Conservation (phyloP, 78 protist genomes). For the Polysphondylium violaceum region DNA sequence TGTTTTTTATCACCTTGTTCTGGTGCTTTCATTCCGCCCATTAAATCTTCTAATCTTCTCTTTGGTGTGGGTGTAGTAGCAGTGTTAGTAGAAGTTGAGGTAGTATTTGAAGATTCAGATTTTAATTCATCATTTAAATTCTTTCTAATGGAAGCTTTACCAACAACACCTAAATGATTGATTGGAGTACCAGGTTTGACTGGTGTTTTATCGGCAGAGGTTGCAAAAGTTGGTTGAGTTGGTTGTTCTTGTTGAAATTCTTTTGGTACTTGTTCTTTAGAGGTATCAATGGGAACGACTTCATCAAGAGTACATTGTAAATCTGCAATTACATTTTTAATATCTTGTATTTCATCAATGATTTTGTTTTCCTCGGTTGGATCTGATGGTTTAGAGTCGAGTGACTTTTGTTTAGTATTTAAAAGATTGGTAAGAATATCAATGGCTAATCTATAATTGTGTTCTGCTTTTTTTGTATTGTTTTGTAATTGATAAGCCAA, state of each 20-base stretch:
- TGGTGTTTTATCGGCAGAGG: slow-evolving; percentile 8
- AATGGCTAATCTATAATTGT: slow-evolving; percentile 13
- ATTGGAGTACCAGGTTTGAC: slow-evolving; percentile 3
- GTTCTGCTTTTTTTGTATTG: slow-evolving; percentile 30
- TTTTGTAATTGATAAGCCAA: slow-evolving; percentile 37
- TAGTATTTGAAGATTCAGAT: neutral
- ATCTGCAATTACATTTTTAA: slow-evolving; percentile 31
- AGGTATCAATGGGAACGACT: slow-evolving; percentile 65
- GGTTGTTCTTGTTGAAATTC: slow-evolving; percentile 25
- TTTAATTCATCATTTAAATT: neutral
- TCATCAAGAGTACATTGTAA: slow-evolving; percentile 29
- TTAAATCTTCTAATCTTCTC: slow-evolving; percentile 53
- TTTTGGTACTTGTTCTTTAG: slow-evolving; percentile 67
- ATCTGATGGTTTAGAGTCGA: neutral
- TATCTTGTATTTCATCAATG: slow-evolving; percentile 38
- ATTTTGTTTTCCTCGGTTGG: neutral
- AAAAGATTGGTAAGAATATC: slow-evolving; percentile 11
- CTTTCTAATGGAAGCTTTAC: slow-evolving; percentile 24
- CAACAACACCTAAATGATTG: slow-evolving; percentile 45
- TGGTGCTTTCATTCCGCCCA: slow-evolving; percentile 32
- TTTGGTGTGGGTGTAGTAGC: neutral
- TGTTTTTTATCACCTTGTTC: too few species aligned
- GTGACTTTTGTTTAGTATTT: neutral
- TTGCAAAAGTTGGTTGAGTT: slow-evolving; percentile 7
- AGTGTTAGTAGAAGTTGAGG: neutral